These are phyloP conservation scores for Tulasnella sp. DNA, from an alignment of 768 basidiomycete species.

Conservation along the genomic window DNA sequence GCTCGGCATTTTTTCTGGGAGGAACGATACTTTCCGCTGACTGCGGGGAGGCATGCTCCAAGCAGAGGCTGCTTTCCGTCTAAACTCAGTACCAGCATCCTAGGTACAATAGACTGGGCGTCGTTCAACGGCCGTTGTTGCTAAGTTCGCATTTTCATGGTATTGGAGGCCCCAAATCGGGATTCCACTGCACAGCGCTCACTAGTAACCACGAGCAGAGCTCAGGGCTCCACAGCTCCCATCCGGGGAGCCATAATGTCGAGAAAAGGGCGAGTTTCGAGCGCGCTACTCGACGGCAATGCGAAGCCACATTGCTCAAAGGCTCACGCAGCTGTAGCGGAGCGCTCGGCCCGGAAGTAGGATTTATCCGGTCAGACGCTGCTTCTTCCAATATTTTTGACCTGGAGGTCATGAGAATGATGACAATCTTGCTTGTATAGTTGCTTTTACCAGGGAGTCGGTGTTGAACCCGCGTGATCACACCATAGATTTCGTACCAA, in stretches of 20 bases:
- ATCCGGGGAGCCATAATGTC: not conserved
- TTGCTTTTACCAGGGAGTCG: not conserved
- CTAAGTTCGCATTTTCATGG: not conserved
- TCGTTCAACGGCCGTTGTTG: not conserved
- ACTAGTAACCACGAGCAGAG: not conserved
- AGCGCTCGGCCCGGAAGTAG: not conserved
- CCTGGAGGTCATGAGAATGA: not conserved
- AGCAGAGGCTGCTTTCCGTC: not conserved
- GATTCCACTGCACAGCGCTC: not conserved
- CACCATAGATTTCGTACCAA: not conserved
- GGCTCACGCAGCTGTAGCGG: not conserved
- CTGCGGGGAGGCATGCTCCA: not conserved
- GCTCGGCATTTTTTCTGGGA: not conserved
- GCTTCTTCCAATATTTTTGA: not conserved
- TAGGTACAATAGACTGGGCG: not conserved
- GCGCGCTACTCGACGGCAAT: not conserved
- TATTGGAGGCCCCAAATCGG: not conserved
- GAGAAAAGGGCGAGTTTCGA: conserved; percentile 12
- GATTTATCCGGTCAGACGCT: no score
- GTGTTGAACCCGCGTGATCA: not conserved
- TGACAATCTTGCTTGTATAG: not conserved
- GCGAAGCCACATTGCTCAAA: not conserved
- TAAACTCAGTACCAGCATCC: not conserved
- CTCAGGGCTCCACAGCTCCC: not conserved
- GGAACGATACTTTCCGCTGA: not conserved